These are phyloP conservation scores for Magnaporthiopsis rhizophila DNA, from an alignment of 2,329 filamentous ascomycete species.

Conservation along the genomic window DNA sequence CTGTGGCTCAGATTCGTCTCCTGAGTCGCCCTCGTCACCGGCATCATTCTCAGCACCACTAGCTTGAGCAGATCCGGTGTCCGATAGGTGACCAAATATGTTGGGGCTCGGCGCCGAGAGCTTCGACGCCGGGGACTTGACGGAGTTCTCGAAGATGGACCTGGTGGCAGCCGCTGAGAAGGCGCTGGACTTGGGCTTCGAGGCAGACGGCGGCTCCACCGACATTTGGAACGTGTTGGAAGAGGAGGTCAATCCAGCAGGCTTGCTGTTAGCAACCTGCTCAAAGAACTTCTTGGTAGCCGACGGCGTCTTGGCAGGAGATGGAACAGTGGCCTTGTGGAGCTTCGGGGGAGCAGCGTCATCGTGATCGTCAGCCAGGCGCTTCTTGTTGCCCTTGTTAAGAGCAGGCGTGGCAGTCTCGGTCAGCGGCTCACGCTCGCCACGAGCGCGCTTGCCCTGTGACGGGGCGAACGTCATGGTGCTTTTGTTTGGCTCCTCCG, in stretches of 20 bases:
- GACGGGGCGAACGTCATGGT: conserved; percentile 28
- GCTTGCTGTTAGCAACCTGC: conserved; percentile 39
- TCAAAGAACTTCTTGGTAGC: conserved; percentile 50
- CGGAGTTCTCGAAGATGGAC: conserved; percentile 16
- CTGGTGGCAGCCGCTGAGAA: conserved; percentile 15
- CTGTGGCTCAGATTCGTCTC: conserved; percentile 34
- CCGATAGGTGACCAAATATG: conserved; percentile 54
- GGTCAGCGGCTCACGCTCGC: conserved; percentile 30
- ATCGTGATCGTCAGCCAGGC: conserved; percentile 38
- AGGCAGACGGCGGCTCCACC: conserved; percentile 15
- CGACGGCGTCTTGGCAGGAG: conserved; percentile 31
- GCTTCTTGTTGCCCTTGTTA: conserved; percentile 44
- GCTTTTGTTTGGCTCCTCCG: conserved; percentile 34
- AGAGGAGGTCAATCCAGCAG: conserved; percentile 14
- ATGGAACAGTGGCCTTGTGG: conserved; percentile 29
- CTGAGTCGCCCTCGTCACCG: conserved; percentile 33
- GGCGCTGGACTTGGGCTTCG: conserved; percentile 22
- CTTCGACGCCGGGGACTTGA: conserved; percentile 26
- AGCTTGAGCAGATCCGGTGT: conserved; percentile 45
- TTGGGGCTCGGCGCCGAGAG: conserved; percentile 24
- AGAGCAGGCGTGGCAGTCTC: conserved; percentile 26
- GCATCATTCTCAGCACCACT: conserved; percentile 40
- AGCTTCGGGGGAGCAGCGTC: conserved; percentile 43
- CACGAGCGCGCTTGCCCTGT: conserved; percentile 41
- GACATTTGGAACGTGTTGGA: conserved; percentile 16